phyloP scores from a whole-genome alignment of 1,284 basidiomycete genomes.

The Trichosporon sp. region DNA sequence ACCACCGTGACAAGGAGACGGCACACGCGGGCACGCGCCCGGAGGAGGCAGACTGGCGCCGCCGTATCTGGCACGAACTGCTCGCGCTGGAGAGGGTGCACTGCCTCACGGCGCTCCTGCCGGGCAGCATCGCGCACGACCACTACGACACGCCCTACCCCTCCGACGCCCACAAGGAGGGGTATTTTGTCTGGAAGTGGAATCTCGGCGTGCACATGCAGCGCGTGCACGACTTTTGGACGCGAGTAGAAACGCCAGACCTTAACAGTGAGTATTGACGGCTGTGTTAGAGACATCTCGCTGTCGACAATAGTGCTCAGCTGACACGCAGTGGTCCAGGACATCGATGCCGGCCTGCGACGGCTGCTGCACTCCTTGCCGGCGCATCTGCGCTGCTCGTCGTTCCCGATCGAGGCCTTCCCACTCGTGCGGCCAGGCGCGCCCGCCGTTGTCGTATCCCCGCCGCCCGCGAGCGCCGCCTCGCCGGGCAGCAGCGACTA shows the following conservation, averaged over 20 bases:
- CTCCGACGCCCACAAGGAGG: conserved; percentile 15
- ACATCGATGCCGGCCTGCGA: conserved; percentile 20
- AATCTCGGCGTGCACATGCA: conserved; percentile 21
- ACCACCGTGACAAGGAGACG: conserved; percentile 18
- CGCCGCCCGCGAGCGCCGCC: neutral
- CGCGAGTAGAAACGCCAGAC: conserved; percentile 13
- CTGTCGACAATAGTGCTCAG: neutral
- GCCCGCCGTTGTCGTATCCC: conserved; percentile 11
- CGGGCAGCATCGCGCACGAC: conserved; percentile 16
- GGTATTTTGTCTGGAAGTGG: conserved; percentile 23
- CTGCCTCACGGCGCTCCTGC: conserved; percentile 18
- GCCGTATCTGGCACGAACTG: conserved; percentile 23
- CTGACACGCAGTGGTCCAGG: conserved; percentile 15
- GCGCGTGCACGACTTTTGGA: conserved; percentile 23
- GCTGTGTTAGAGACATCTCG: no score
- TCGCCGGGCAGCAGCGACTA: conserved; percentile 6
- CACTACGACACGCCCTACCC: conserved; percentile 24
- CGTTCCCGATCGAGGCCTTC: conserved; percentile 18
- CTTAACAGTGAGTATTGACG: conserved; percentile 7
- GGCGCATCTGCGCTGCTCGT: conserved; percentile 8
- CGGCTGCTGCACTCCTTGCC: conserved; percentile 17
- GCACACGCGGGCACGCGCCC: conserved; percentile 6
- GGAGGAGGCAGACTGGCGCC: conserved; percentile 18
- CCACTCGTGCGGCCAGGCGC: conserved; percentile 16
- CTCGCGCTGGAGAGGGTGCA: conserved; percentile 19